Conservation (phyloP, 768 basidiomycete genomes). For the Russula vinacea region DNA sequence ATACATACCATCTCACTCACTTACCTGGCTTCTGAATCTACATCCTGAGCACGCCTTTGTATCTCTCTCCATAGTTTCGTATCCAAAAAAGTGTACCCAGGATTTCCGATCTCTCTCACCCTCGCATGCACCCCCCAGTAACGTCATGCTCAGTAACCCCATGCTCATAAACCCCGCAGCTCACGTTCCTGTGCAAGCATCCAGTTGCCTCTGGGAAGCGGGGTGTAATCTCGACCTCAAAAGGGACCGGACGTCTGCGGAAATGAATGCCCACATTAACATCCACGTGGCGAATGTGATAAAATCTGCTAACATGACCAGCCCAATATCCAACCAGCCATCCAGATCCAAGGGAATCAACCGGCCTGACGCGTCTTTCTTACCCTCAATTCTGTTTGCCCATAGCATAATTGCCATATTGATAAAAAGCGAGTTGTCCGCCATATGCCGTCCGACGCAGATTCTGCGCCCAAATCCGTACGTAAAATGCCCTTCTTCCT, state of each 20-base stretch:
- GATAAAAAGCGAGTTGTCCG: slow-evolving; percentile 8
- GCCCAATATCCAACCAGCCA: neutral
- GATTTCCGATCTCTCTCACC: too few relatives aligned
- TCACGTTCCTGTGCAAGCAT: slow-evolving; percentile 6
- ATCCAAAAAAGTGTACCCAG: too few relatives aligned
- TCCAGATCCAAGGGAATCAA: neutral
- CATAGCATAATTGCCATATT: neutral
- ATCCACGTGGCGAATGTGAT: neutral
- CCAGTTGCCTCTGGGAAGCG: neutral
- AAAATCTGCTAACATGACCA: neutral
- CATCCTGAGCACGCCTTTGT: too few relatives aligned
- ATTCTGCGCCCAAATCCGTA: neutral
- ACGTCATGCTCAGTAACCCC: neutral
- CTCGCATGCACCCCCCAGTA: too few relatives aligned
- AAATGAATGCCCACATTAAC: neutral
- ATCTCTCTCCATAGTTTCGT: too few relatives aligned
- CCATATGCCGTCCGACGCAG: neutral
- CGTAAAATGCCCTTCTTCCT: neutral
- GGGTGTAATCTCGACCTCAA: neutral
- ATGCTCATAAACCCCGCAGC: neutral
- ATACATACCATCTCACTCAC: too few relatives aligned
- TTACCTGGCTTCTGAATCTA: too few relatives aligned
- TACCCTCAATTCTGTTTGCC: neutral
- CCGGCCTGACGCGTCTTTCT: neutral
- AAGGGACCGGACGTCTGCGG: neutral